These are phyloP conservation scores for Ceratocystis eucalypticola DNA, from an alignment of 2,329 filamentous ascomycete genomes.

Conservation along the genomic window DNA sequence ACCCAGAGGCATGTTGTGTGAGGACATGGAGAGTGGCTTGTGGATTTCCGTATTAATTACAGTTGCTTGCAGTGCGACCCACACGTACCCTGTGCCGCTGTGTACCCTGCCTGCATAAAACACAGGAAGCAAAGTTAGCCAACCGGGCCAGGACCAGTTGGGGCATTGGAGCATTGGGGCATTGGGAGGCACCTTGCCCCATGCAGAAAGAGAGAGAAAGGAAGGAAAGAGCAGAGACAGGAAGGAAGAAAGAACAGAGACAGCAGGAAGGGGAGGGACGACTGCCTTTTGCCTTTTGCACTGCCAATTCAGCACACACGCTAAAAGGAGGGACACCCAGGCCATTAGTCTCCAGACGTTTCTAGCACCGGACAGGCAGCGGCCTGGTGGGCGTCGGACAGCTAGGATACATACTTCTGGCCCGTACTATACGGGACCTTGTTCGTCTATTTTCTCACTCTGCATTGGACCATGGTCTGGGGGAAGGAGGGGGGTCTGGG, in stretches of 20 bases:
- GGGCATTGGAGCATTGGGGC: too few species aligned
- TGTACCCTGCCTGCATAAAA: neutral
- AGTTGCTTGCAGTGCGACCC: neutral
- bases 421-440: neutral
- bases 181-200: too few species aligned
- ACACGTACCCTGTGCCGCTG: neutral
- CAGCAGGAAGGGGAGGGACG: neutral
- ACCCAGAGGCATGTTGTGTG: too few species aligned
- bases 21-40: too few species aligned
- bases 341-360: neutral
- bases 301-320: neutral
- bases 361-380: neutral
- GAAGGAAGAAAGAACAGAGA: neutral
- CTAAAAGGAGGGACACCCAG: neutral
- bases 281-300: neutral
- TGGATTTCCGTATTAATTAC: neutral
- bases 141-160: too few species aligned
- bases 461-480: neutral
- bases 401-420: neutral
- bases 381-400: neutral
- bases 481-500: neutral
- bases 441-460: conserved; percentile 5
- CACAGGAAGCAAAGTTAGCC: neutral
- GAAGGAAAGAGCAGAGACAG: neutral
- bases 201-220: neutral